Conservation (phyloP, 495 filamentous ascomycete species). For the Tuber umbilicatum region DNA sequence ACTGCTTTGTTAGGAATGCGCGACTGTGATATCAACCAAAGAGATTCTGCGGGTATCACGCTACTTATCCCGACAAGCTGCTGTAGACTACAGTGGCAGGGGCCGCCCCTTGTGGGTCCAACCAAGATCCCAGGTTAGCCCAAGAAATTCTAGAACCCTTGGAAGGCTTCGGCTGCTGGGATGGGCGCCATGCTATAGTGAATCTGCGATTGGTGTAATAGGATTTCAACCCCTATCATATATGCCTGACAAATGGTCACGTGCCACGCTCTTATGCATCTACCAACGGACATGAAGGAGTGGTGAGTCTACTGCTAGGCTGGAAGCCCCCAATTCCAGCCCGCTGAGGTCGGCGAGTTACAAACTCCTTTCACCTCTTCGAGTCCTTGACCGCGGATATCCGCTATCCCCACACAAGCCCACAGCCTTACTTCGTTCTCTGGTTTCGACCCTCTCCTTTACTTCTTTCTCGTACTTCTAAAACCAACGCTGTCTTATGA, state of each 20-base stretch:
- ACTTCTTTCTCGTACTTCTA: background rate
- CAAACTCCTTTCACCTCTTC: background rate
- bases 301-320: background rate
- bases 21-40: background rate
- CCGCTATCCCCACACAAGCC: background rate
- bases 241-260: constrained; percentile 5
- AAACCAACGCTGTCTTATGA: background rate
- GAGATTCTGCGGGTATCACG: background rate
- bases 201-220: background rate
- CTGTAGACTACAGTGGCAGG: too few species aligned
- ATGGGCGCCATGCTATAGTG: constrained; percentile 42
- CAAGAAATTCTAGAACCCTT: too few species aligned
- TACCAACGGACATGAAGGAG: background rate
- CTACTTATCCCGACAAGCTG: too few species aligned
- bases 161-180: too few species aligned
- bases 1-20: background rate
- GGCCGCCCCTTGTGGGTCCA: too few species aligned
- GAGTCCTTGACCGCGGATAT: background rate
- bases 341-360: background rate
- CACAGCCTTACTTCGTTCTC: background rate
- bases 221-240: constrained; percentile 13
- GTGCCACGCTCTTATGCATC: constrained; percentile 22
- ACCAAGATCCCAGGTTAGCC: too few species aligned
- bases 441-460: background rate
- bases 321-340: background rate